A percentile compares a stretch with the other conserved stretches of the same genome.
These are phyloP conservation scores for Agapanthus africanus DNA, from an alignment of 106 monocot genomes.

Conservation along the genomic window DNA sequence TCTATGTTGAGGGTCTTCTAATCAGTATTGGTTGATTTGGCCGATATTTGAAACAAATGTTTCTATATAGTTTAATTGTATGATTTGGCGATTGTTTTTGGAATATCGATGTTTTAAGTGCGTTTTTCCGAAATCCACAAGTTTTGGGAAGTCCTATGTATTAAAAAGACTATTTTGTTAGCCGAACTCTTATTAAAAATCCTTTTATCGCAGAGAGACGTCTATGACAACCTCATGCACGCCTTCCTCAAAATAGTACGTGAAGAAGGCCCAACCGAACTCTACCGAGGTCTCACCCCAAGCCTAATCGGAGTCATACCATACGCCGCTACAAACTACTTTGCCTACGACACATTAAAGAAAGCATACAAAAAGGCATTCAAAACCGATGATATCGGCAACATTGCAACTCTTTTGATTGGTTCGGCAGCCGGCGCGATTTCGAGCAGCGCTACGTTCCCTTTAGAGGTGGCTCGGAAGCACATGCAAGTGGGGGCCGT, in stretches of 20 bases:
- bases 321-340: slow-evolving; percentile 83
- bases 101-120: too few species aligned
- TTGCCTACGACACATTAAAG: slow-evolving; percentile 64
- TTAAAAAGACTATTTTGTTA: neutral
- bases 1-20: too few species aligned
- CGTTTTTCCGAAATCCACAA: too few species aligned
- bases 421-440: slow-evolving; percentile 84
- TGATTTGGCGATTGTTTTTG: too few species aligned
- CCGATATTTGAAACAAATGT: too few species aligned
- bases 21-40: too few species aligned
- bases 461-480: slow-evolving; percentile 83
- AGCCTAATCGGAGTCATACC: slow-evolving; percentile 88
- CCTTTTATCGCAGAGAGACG: slow-evolving; percentile 48
- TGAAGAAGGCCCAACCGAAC: slow-evolving; percentile 77
- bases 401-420: slow-evolving; percentile 68
- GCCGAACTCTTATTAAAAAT: neutral
- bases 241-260: slow-evolving; percentile 70
- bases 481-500: slow-evolving; percentile 94
- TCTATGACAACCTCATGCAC: slow-evolving; percentile 65
- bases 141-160: too few species aligned
- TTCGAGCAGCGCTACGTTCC: slow-evolving; percentile 80
- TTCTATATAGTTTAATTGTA: too few species aligned
- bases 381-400: slow-evolving; percentile 57
- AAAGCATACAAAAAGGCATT: slow-evolving; percentile 56
- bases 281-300: slow-evolving; percentile 83